Evolutionary conservation across 805 yeast species (phyloP), one percentile per base, ranked within the genome.

Genomic region (Yamadazyma kitorensis): DNA sequence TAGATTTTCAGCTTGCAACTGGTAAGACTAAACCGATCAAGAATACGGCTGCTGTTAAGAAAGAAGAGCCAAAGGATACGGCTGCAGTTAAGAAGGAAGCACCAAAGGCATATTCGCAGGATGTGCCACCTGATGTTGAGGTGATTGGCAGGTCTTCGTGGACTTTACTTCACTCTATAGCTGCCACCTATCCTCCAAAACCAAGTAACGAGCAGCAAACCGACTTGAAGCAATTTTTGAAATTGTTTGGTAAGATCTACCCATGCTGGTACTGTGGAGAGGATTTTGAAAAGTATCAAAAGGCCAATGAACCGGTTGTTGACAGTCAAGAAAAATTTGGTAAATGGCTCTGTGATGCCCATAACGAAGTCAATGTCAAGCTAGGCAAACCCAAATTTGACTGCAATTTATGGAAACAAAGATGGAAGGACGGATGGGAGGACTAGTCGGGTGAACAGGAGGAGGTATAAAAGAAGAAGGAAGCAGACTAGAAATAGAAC

Each of bases 361-460:
- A 93, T 61, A 93, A 93, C 52, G 85, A 76, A 23, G 98, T 93
- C n/a, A 93, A 93, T 57, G 67, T 56, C 13, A 89, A 88, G 56
- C 55, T 91, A 17, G 95, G 95, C 1, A 93, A 93, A 59, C 86
- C 86, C 5, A 67, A 65, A 36, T 93, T 93, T 54, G 88, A 91
- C 54, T 91, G 98, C 51, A 68, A 79, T 38, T 70, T 85, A 44
- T 93, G 98, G 98, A 81, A 81, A 54, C 78, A 84, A 49, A 78
- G 98, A 53, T 91, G 98, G 98, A 80, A 74, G 46, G 95, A 86
- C 48, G 97, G 97, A 0, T 88, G 96, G 96, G 82, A 83, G 23
- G 40, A 45, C 19, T 37, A 40, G n/a, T 34, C 38, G 3, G 29
- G 38, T 29, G 38, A 34, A 15, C 24, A 27, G 31, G 13, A 7